Evolutionary conservation across 2,329 filamentous ascomycete species (phyloP).

Genomic region (Pestalotiopsis sp.): DNA sequence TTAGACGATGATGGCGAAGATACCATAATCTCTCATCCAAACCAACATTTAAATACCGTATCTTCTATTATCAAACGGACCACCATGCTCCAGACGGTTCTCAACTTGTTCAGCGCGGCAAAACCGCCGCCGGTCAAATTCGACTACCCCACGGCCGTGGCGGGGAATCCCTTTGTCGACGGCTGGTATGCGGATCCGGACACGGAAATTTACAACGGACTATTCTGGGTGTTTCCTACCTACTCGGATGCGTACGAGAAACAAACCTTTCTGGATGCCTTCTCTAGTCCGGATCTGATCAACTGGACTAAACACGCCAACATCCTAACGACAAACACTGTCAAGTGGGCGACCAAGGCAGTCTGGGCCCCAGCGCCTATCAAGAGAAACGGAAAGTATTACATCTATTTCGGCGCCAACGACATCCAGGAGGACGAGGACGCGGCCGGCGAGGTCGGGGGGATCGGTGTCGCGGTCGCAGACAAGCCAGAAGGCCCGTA

Average conservation of each 20-base stretch:
- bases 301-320: conserved; percentile 50
- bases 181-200: conserved; percentile 56
- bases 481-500: conserved; percentile 41
- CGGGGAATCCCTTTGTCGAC: conserved; percentile 49
- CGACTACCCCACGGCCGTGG: conserved; percentile 41
- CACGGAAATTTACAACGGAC: conserved; percentile 44
- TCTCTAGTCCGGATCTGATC: conserved; percentile 50
- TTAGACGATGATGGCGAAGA: neutral
- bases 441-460: conserved; percentile 33
- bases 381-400: conserved; percentile 45
- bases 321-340: conserved; percentile 40
- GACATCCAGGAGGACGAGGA: conserved; percentile 41
- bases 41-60: neutral
- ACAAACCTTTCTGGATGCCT: conserved; percentile 53
- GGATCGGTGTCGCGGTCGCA: conserved; percentile 44
- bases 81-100: conserved; percentile 1
- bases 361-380: conserved; percentile 52
- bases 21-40: neutral
- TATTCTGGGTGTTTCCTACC: conserved; percentile 53
- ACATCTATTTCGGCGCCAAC: conserved; percentile 53
- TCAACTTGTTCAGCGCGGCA: neutral
- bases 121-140: conserved; percentile 15
- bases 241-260: conserved; percentile 44
- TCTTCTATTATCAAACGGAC: neutral
- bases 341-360: conserved; percentile 47